These are phyloP conservation scores for Plantago coronopus DNA, from an alignment of 305 asterid genomes.

Conservation along the genomic window DNA sequence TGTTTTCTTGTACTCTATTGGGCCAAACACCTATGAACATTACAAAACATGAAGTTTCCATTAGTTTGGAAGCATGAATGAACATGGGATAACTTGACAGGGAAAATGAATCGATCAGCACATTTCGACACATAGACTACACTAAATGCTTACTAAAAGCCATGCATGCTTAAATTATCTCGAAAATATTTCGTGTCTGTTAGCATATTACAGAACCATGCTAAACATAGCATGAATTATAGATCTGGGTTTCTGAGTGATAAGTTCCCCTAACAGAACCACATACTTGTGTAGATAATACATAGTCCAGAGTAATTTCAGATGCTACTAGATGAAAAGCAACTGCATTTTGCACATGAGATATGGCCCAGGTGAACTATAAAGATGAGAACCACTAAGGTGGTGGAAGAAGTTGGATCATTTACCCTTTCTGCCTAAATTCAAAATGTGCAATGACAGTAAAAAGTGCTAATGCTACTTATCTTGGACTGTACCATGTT, in stretches of 20 bases:
- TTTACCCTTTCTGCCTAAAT: slow-evolving; percentile 11
- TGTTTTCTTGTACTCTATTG: not conserved
- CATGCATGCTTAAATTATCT: too few relatives aligned
- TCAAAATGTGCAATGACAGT: slow-evolving; percentile 9
- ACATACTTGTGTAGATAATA: too few relatives aligned
- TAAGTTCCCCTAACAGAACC: too few relatives aligned
- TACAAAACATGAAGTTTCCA: not conserved
- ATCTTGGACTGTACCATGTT: slow-evolving; percentile 11
- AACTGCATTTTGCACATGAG: slow-evolving; percentile 3
- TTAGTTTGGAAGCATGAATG: not conserved
- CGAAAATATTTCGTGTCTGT: too few relatives aligned
- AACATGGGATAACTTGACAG: too few relatives aligned
- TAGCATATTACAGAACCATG: too few relatives aligned
- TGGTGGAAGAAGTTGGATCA: slow-evolving; percentile 22
- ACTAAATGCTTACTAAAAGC: too few relatives aligned
- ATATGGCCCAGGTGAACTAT: slow-evolving; percentile 4
- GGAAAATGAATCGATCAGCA: too few relatives aligned
- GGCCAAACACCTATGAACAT: not conserved
- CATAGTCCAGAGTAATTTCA: not conserved
- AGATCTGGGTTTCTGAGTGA: too few relatives aligned
- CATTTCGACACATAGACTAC: too few relatives aligned
- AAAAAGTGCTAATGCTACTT: slow-evolving; percentile 8
- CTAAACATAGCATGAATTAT: too few relatives aligned
- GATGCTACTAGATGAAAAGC: slow-evolving; percentile 6
- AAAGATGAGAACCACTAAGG: slow-evolving; percentile 23